Evolutionary conservation across 495 filamentous ascomycete genomes (phyloP), one percentile per base, ranked within the genome.

Genomic region (Aspergillus incahuasiensis): DNA sequence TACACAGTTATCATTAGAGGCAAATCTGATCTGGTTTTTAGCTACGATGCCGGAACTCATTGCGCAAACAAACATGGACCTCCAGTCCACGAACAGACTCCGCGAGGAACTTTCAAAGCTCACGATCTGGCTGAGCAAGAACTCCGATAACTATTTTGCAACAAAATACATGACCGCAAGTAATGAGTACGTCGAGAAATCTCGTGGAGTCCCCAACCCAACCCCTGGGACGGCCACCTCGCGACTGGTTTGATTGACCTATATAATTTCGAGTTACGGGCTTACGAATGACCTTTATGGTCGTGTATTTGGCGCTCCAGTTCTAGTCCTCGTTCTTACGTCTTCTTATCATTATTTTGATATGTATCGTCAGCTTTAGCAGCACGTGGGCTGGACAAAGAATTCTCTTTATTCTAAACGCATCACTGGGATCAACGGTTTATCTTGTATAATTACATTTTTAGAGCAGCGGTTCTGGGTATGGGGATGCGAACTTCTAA

Each of bases 51-150:
- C 95, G 0, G 94, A 98, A 68, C 82, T 97, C 24, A 83, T 98
- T 59, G 91, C 91, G 16, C 92, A 97, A 67, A 98, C 94, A 28
- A 96, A 96, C 70, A 96, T 98, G 94, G 94, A 97, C 65, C 75
- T 83, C 22, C 91, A 92, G 68, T 89, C 89, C 8, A 88, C 94
- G 47, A 88, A 85, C 58, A 86, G 90, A 35, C 82, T 97, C 11
- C 86, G 90, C 11, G 91, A 96, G 57, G 94, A 98, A 62, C 76
- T 97, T 16, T 77, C 80, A 38, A 90, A 87, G 70, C 80, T 98
- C 60, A 86, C 86, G 5, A 74, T 80, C 35, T 98, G 89, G 88
- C 74, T 98, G 55, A 80, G 83, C 20, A 86, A 85, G 54, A 84
- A 95, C 63, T 81, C 80, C 0, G 71, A 79, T 39, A 78, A 79